Conservation (phyloP, 2,329 filamentous ascomycete genomes). For the Tothia fuscella region DNA sequence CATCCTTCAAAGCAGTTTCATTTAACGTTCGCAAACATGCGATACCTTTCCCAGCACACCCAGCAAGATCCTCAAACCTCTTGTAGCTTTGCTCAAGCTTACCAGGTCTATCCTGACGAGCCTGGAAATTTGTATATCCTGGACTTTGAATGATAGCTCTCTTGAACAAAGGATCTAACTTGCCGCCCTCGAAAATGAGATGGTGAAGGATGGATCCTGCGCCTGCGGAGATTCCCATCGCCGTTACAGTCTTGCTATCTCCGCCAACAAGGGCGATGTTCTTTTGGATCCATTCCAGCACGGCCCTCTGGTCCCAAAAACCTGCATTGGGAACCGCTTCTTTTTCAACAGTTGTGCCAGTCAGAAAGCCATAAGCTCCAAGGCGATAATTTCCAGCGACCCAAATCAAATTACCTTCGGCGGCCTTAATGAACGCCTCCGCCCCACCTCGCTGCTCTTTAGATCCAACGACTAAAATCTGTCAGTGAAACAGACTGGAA, state of each 20-base stretch:
- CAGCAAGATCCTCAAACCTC: constrained; percentile 2
- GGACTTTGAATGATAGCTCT: constrained; percentile 23
- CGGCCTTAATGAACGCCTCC: constrained; percentile 12
- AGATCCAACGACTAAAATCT: background rate
- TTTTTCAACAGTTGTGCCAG: constrained; percentile 32
- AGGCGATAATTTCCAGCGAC: constrained; percentile 37
- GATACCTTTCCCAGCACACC: constrained; percentile 5
- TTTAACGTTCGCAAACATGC: constrained; percentile 3
- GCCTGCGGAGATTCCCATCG: constrained; percentile 41
- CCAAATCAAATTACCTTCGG: constrained; percentile 32
- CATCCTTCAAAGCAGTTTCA: background rate
- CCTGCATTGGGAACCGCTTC: constrained; percentile 33
- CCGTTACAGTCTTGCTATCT: constrained; percentile 34
- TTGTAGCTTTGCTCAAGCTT: constrained; percentile 4
- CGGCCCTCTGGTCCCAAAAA: constrained; percentile 28
- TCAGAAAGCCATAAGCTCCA: constrained; percentile 34
- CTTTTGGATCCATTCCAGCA: constrained; percentile 38
- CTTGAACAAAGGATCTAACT: constrained; percentile 32
- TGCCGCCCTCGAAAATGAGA: constrained; percentile 33
- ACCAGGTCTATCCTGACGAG: background rate
- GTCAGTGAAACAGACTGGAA: too few species aligned
- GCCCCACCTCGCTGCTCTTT: constrained; percentile 1
- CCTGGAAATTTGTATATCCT: background rate
- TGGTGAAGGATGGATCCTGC: constrained; percentile 41
- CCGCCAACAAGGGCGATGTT: constrained; percentile 36